Evolutionary conservation across 495 filamentous ascomycete species (phyloP).

Genomic region (Pseudomonodictys pantanalensis): DNA sequence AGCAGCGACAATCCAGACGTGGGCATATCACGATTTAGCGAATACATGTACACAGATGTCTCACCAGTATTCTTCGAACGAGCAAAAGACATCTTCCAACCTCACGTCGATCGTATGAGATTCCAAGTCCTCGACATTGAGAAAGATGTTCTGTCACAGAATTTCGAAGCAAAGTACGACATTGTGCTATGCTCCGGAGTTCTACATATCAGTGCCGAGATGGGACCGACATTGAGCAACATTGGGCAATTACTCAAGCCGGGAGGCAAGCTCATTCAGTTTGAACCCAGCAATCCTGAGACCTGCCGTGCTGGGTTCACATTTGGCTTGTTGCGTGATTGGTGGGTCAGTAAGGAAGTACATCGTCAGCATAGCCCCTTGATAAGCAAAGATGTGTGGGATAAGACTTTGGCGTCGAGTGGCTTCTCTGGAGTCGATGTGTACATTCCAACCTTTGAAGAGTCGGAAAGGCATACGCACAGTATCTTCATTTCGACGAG

Average conservation of each 20-base stretch:
- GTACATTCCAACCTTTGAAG: too few relatives aligned
- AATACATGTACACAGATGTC: conserved; percentile 2
- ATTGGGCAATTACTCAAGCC: background rate
- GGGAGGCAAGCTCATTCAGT: background rate
- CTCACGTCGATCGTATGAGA: background rate
- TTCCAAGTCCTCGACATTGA: background rate
- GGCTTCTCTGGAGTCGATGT: background rate
- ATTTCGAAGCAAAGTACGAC: background rate
- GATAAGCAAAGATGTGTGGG: background rate
- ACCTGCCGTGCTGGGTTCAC: background rate
- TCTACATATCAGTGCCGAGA: background rate
- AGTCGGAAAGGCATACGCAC: too few relatives aligned
- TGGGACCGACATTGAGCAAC: background rate
- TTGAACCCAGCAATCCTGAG: background rate
- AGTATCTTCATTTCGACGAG: too few relatives aligned
- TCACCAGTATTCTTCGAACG: background rate
- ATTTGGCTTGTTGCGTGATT: background rate
- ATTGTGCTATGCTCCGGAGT: background rate
- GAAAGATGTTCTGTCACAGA: background rate
- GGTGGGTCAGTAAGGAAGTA: background rate
- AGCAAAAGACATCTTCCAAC: background rate
- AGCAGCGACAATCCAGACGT: background rate
- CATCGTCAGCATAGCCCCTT: background rate
- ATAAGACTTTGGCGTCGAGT: background rate
- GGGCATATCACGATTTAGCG: background rate